Percentiles rank a stretch among this genome's conserved stretches.
Conservation (phyloP, 768 basidiomycete genomes). For the Neoboletus brunneissimus region DNA sequence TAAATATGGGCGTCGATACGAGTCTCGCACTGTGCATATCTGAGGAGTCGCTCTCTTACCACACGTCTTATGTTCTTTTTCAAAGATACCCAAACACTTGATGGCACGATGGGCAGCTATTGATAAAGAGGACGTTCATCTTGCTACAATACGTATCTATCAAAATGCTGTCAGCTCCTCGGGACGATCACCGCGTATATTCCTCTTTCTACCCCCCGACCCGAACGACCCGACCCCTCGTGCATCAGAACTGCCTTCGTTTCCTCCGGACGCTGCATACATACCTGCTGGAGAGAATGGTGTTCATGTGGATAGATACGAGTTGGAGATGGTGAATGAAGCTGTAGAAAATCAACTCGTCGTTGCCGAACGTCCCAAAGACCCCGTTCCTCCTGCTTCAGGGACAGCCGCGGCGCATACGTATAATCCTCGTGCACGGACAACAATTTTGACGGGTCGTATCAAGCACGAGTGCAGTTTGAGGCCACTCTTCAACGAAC, state of each 20-base stretch:
- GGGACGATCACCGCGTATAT: constrained; percentile 55
- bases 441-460: constrained; percentile 74
- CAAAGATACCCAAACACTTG: constrained; percentile 80
- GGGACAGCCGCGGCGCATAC: constrained; percentile 39
- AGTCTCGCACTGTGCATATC: neutral
- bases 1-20: neutral
- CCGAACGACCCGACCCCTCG: constrained; percentile 40
- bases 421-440: constrained; percentile 60
- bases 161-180: constrained; percentile 41
- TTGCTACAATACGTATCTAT: constrained; percentile 86
- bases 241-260: constrained; percentile 24
- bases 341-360: constrained; percentile 83
- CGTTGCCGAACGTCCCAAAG: constrained; percentile 79
- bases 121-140: constrained; percentile 68
- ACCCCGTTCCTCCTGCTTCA: constrained; percentile 39
- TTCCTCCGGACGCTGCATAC: constrained; percentile 29
- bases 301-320: constrained; percentile 63
- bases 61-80: constrained; percentile 6
- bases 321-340: constrained; percentile 85
- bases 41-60: constrained; percentile 1
- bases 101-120: constrained; percentile 84
- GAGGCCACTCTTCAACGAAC: constrained; percentile 62
- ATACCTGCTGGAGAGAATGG: constrained; percentile 30
- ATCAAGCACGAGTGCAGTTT: constrained; percentile 81
- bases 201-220: constrained; percentile 64